phyloP scores from a whole-genome alignment of 306 rosid genomes.

The Medicago arabica region DNA sequence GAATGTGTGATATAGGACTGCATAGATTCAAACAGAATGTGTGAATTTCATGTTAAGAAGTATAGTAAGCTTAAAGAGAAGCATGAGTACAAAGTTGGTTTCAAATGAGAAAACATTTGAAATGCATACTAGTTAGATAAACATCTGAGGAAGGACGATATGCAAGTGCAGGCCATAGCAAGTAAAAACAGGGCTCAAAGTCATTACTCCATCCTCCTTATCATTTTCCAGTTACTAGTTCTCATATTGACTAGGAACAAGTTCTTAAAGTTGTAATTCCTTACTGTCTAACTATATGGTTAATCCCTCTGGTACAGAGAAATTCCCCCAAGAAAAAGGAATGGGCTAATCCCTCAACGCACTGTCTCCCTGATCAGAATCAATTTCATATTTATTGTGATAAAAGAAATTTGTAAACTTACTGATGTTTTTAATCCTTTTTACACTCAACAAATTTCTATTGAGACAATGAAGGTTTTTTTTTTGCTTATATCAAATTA shows the following conservation, averaged over 20 bases:
- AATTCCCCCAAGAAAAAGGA: not conserved
- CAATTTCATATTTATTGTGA: not conserved
- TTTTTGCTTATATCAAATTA: not conserved
- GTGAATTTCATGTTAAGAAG: conserved; percentile 21
- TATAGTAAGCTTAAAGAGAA: conserved; percentile 23
- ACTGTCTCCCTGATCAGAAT: conserved; percentile 15
- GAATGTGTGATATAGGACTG: conserved; percentile 92
- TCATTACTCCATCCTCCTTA: not conserved
- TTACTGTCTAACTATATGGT: not conserved
- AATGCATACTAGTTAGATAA: too few species aligned
- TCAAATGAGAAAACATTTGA: too few species aligned
- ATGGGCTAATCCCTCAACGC: not conserved
- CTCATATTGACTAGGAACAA: not conserved
- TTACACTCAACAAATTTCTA: conserved; percentile 8
- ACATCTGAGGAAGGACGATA: not conserved
- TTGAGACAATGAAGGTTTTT: not conserved
- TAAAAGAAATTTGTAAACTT: conserved; percentile 6
- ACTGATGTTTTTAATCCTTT: not conserved
- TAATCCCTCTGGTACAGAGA: conserved; percentile 17
- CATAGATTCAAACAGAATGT: conserved; percentile 42
- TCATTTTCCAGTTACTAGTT: not conserved
- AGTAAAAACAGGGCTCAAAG: not conserved
- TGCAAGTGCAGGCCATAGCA: conserved; percentile 1
- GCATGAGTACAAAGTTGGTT: conserved; percentile 12
- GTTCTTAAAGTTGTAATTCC: not conserved